Evolutionary conservation across 2,329 filamentous ascomycete genomes (phyloP).

Genomic region (Diaporthe humulicola): DNA sequence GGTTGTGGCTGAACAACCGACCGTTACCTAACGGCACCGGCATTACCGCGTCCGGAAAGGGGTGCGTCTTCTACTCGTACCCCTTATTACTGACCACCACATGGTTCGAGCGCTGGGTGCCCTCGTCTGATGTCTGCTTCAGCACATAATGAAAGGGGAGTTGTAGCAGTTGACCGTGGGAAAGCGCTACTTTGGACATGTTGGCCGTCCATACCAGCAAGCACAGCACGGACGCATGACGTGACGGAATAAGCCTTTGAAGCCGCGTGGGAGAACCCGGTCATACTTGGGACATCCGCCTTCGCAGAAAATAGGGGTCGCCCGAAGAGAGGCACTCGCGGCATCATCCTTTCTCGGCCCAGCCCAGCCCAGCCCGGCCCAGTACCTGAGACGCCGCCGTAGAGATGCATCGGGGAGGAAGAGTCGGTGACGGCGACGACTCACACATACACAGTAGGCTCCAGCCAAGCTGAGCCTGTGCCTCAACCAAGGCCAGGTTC

Average conservation of each 20-base stretch:
- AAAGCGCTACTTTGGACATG: background rate
- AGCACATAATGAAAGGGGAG: background rate
- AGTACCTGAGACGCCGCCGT: background rate
- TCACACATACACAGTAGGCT: background rate
- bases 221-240: background rate
- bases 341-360: background rate
- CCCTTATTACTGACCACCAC: background rate
- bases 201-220: background rate
- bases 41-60: background rate
- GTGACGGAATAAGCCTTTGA: constrained; percentile 6
- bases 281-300: background rate
- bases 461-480: constrained; percentile 2
- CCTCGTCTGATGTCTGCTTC: constrained; percentile 1
- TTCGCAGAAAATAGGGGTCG: background rate
- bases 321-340: too few relatives aligned
- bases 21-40: background rate
- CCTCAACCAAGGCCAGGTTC: background rate
- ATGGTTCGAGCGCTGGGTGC: background rate
- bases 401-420: background rate
- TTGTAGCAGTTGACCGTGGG: constrained; percentile 2
- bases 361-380: background rate
- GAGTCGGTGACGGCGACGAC: constrained; percentile 1
- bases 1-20: constrained; percentile 12
- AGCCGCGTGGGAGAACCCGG: background rate
- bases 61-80: background rate